Conservation (phyloP, 2,329 filamentous ascomycete species). For the Colletotrichum lini region DNA sequence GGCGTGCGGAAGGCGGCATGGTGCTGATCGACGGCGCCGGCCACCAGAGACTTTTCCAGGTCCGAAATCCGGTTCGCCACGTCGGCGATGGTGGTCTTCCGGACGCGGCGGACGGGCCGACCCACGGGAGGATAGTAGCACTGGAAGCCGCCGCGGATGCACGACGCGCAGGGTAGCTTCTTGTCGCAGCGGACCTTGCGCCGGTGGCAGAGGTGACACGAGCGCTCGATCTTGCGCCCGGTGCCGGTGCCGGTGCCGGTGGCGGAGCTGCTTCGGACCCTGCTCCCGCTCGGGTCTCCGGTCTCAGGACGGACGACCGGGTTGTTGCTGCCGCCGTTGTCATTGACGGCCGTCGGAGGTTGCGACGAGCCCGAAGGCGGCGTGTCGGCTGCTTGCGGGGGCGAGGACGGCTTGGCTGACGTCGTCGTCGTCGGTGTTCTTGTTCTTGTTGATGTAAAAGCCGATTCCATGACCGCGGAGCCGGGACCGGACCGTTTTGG, state of each 20-base stretch:
- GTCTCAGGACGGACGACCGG: not conserved
- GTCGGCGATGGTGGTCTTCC: conserved; percentile 49
- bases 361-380: conserved; percentile 6
- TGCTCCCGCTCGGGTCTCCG: not conserved
- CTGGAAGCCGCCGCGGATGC: conserved; percentile 45
- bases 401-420: not conserved
- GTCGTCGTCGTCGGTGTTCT: too few species aligned
- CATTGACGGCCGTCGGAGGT: not conserved
- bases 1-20: not conserved
- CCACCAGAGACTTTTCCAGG: conserved; percentile 50
- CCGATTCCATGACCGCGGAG: conserved; percentile 14
- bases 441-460: not conserved
- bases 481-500: not conserved
- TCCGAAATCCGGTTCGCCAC: conserved; percentile 54
- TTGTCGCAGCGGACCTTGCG: conserved; percentile 53
- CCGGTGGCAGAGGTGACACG: conserved; percentile 50
- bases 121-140: conserved; percentile 51
- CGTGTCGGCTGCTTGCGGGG: conserved; percentile 8
- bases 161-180: conserved; percentile 48
- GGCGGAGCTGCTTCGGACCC: too few species aligned
- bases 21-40: conserved; percentile 11
- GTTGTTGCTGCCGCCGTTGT: not conserved
- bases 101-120: conserved; percentile 45
- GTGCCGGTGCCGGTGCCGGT: not conserved
- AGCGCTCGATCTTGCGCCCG: conserved; percentile 45